A percentile compares a stretch with the other conserved stretches of the same genome.
These are phyloP conservation scores for Phytophthora pisi DNA, from an alignment of 352 stramenopile species.

Conservation along the genomic window DNA sequence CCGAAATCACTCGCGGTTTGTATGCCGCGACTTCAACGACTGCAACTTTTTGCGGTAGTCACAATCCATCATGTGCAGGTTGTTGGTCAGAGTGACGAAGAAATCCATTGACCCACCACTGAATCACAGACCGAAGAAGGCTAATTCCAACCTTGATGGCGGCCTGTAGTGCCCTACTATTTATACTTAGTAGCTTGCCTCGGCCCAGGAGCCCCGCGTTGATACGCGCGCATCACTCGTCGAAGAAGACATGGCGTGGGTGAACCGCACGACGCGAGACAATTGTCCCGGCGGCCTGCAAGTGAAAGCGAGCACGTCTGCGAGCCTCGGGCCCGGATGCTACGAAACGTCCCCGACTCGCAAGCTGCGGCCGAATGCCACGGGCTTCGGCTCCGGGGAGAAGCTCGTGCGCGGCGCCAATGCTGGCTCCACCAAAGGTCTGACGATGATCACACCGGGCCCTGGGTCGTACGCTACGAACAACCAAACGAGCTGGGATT, in stretches of 20 bases:
- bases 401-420: constrained; percentile 49
- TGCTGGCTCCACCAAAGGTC: constrained; percentile 34
- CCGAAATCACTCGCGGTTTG: neutral
- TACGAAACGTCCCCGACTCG: constrained; percentile 58
- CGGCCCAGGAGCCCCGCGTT: neutral
- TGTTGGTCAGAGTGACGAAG: neutral
- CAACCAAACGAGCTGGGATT: constrained; percentile 62
- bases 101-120: neutral
- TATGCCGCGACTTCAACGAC: constrained; percentile 1
- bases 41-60: neutral
- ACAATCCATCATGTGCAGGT: neutral
- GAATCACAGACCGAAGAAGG: neutral
- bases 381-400: constrained; percentile 63
- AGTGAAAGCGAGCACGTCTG: constrained; percentile 27
- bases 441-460: constrained; percentile 60
- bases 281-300: constrained; percentile 49
- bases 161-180: neutral
- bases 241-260: constrained; percentile 61
- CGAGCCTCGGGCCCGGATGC: constrained; percentile 57
- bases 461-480: constrained; percentile 52
- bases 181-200: neutral
- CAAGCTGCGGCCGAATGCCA: constrained; percentile 56
- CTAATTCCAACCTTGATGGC: constrained; percentile 4
- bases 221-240: constrained; percentile 1
- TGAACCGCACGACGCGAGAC: constrained; percentile 69